phyloP scores from a whole-genome alignment of 192 early-diverging fungal species.

The Chytriomyces sp. region DNA sequence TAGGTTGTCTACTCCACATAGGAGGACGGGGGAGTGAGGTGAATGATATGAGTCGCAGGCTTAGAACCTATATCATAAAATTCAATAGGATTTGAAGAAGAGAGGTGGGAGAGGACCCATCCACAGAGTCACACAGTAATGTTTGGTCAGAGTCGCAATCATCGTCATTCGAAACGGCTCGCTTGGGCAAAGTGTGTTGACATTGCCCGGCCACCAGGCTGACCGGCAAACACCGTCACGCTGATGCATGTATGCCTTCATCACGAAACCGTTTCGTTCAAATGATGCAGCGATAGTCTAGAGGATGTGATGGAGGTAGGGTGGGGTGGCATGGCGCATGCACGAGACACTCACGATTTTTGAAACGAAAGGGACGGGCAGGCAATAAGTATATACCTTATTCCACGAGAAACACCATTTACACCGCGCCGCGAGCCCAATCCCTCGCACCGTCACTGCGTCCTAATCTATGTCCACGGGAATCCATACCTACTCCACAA shows the following conservation, averaged over 20 bases:
- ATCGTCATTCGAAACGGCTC: not conserved
- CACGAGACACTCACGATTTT: slow-evolving; percentile 13
- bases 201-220: not conserved
- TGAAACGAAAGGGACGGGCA: not conserved
- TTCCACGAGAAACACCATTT: not conserved
- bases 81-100: too few relatives aligned
- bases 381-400: not conserved
- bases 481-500: too few relatives aligned
- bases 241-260: not conserved
- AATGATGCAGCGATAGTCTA: not conserved
- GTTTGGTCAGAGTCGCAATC: too few relatives aligned
- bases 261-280: not conserved
- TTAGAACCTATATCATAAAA: too few relatives aligned
- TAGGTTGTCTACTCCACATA: not conserved
- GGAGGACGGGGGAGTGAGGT: too few relatives aligned
- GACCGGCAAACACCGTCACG: not conserved
- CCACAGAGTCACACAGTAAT: too few relatives aligned
- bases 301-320: not conserved
- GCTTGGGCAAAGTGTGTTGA: not conserved
- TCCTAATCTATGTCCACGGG: not conserved
- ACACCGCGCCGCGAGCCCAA: not conserved
- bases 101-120: too few relatives aligned
- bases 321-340: not conserved
- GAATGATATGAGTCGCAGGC: too few relatives aligned
- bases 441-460: not conserved